Percentiles rank a stretch among this genome's conserved stretches.
Evolutionary conservation across 2,329 filamentous ascomycete genomes (phyloP).

Genomic region (Graphiopsis chlorocephala): DNA sequence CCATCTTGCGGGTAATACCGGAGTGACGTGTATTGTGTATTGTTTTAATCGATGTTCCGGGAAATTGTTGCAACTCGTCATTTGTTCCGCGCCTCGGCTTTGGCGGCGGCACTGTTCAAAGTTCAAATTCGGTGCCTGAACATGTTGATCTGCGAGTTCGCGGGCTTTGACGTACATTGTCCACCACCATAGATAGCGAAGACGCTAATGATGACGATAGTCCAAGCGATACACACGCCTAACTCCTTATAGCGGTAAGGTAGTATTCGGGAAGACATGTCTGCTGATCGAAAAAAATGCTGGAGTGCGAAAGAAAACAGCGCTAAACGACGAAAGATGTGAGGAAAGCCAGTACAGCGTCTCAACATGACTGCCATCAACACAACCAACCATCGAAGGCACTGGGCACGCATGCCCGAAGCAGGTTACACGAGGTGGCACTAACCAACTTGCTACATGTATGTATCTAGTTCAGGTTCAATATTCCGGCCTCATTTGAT

Average conservation of each 20-base stretch:
- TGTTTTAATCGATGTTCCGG: background rate
- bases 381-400: too few relatives aligned
- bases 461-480: too few relatives aligned
- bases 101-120: background rate
- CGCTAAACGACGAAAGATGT: too few relatives aligned
- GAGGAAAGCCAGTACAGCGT: too few relatives aligned
- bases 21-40: background rate
- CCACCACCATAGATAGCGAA: background rate
- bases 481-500: too few relatives aligned
- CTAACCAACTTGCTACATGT: too few relatives aligned
- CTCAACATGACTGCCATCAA: too few relatives aligned
- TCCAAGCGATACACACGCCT: background rate
- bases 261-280: background rate
- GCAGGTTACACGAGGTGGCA: too few relatives aligned
- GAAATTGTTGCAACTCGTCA: background rate
- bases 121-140: background rate
- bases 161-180: background rate
- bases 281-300: too few relatives aligned
- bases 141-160: background rate
- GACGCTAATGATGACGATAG: background rate
- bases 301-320: too few relatives aligned
- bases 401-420: too few relatives aligned
- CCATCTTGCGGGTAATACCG: background rate
- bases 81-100: background rate
- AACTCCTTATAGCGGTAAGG: background rate